Evolutionary conservation across 371 early-diverging fungal species (phyloP), one percentile per base, ranked within the genome.

Genomic region (Syncephalastrum contaminatum): DNA sequence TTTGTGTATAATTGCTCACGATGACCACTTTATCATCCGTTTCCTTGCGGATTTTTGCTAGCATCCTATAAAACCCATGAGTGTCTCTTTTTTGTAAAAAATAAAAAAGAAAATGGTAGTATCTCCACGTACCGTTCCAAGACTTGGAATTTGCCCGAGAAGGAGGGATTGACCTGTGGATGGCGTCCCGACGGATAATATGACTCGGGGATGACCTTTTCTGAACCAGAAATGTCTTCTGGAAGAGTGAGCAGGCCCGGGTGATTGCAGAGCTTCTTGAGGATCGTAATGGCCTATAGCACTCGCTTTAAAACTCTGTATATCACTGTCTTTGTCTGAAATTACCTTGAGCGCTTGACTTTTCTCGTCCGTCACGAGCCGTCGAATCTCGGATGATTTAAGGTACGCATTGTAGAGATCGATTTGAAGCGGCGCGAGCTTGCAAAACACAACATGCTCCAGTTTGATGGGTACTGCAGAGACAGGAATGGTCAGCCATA

Each of bases 1-100:
- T 98, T 71, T 98, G 97, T 0, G 98, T 98, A 68, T 97, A 98
- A 60, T 98, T 98, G 51, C 92, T 92, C 49, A 98, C 97, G 25
- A 98, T 77, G 2, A 98, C 98, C 64, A 98, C 94, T 70, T 98
- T 98, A 64, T 96, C 97, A 30, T 78, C 75, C 20, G 93, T 85
- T 12, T 85, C 85, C 22, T 84, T 79, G 55, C 88, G 88, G 56
- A 88, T 87, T 56, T 73, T 79, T 36, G 83, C 69, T 20, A 88
- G 68, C 87, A 88, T 88, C 16, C 85, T 71, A 40, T 50, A 20
- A 4, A 25, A 54, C 22, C 36, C 8, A 15, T 24, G 6, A 45
- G 6, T 15, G 50, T 43, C 30, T 8, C 42, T 27, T 48, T 43
- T 48, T n/a, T n/a, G n/a, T n/a, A n/a, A n/a, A n/a, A n/a, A n/a